Evolutionary conservation across 2,329 filamentous ascomycete genomes (phyloP).

Genomic region (Aspergillus sp.): DNA sequence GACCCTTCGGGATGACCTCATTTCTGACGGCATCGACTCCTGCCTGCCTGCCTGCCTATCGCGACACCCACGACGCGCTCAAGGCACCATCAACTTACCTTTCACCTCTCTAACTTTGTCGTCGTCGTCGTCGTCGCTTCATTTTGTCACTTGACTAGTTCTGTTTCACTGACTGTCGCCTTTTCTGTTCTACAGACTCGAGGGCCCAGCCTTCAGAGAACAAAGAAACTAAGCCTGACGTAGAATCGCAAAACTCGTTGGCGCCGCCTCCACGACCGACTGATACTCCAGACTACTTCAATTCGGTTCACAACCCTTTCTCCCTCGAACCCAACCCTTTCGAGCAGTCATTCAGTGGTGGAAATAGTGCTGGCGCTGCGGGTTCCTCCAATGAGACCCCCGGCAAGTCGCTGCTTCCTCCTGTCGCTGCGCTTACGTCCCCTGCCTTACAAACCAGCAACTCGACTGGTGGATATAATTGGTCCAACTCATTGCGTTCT

Average conservation of each 20-base stretch:
- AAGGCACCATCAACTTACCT: slow-evolving; percentile 8
- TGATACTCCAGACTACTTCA: slow-evolving; percentile 63
- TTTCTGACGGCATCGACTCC: slow-evolving; percentile 28
- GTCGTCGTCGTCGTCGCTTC: slow-evolving; percentile 1
- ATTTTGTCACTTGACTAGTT: slow-evolving; percentile 2
- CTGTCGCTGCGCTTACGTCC: slow-evolving; percentile 83
- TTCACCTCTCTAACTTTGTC: neutral
- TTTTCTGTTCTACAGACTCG: slow-evolving; percentile 16
- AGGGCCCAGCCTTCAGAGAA: slow-evolving; percentile 24
- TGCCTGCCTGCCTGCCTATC: slow-evolving; percentile 7
- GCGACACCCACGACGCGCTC: slow-evolving; percentile 7
- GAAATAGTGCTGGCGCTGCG: slow-evolving; percentile 2
- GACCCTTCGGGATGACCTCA: slow-evolving; percentile 31
- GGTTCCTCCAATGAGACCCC: slow-evolving; percentile 62
- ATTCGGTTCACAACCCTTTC: slow-evolving; percentile 46
- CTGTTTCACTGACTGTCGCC: slow-evolving; percentile 15
- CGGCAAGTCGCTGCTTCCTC: slow-evolving; percentile 71
- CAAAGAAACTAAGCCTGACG: slow-evolving; percentile 37
- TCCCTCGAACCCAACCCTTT: slow-evolving; percentile 86
- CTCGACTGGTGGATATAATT: slow-evolving; percentile 62
- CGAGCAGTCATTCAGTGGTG: slow-evolving; percentile 75
- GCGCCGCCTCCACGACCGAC: slow-evolving; percentile 59
- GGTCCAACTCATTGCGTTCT: slow-evolving; percentile 79
- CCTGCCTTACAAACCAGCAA: slow-evolving; percentile 73
- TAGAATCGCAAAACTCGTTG: slow-evolving; percentile 56